These are phyloP conservation scores for Gaertneriomyces sp. DNA, from an alignment of 192 early-diverging fungal genomes.

Conservation along the genomic window DNA sequence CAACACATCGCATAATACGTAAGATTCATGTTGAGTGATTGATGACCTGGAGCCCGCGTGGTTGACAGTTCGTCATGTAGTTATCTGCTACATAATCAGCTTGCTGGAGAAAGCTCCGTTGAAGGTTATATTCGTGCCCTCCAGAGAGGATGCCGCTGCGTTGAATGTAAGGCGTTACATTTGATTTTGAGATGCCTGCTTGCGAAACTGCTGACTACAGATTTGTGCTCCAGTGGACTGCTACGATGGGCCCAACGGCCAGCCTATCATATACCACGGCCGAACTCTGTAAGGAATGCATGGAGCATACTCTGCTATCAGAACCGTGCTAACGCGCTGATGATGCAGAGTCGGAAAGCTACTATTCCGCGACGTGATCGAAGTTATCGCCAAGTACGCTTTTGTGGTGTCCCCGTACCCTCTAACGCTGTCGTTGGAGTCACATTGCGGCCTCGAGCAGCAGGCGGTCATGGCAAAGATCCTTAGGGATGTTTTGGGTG, in stretches of 20 bases:
- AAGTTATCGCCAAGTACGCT: slow-evolving; percentile 79
- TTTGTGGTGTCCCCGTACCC: slow-evolving; percentile 81
- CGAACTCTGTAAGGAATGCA: slow-evolving; percentile 60
- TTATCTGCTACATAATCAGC: slow-evolving; percentile 78
- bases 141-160: slow-evolving; percentile 80
- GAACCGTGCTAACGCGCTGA: background rate
- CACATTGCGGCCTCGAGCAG: slow-evolving; percentile 71
- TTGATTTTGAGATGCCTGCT: slow-evolving; percentile 11
- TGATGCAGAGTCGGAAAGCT: slow-evolving; percentile 66
- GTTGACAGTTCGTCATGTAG: slow-evolving; percentile 9
- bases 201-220: background rate
- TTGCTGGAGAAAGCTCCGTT: slow-evolving; percentile 71
- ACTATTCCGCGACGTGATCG: slow-evolving; percentile 75
- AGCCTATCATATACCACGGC: slow-evolving; percentile 81
- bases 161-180: slow-evolving; percentile 57
- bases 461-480: slow-evolving; percentile 74
- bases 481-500: slow-evolving; percentile 65
- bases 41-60: slow-evolving; percentile 1
- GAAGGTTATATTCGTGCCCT: slow-evolving; percentile 86
- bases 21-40: background rate
- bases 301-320: background rate
- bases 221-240: slow-evolving; percentile 71
- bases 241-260: slow-evolving; percentile 78
- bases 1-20: slow-evolving; percentile 88
- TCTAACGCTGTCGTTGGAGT: slow-evolving; percentile 79